These are phyloP conservation scores for Rhodomyrtus psidioides DNA, from an alignment of 441 rosid genomes.

Conservation along the genomic window DNA sequence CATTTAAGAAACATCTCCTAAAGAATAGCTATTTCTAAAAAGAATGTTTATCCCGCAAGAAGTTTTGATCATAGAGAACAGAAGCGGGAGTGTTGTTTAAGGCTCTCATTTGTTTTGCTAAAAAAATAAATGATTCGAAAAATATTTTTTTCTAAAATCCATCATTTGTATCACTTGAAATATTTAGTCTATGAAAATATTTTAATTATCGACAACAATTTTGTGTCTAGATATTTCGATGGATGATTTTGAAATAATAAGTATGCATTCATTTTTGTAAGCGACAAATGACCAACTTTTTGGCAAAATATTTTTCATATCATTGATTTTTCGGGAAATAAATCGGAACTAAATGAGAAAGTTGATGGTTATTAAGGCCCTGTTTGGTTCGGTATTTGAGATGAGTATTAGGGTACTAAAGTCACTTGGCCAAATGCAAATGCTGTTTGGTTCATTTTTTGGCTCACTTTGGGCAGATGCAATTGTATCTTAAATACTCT, in stretches of 20 bases:
- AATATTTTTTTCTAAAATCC: not conserved
- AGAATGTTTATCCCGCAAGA: not conserved
- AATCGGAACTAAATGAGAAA: not conserved
- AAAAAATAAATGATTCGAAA: not conserved
- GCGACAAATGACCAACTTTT: not conserved
- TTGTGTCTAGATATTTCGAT: rapidly evolving
- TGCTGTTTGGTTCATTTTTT: too few species aligned
- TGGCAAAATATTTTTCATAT: not conserved
- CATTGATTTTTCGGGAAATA: too few species aligned
- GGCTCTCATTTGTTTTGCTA: rapidly evolving
- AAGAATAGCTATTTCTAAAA: too few species aligned
- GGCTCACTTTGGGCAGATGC: too few species aligned
- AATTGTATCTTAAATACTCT: too few species aligned
- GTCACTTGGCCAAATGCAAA: too few species aligned
- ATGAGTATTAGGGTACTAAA: too few species aligned
- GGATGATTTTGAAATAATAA: not conserved
- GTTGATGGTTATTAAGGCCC: not conserved
- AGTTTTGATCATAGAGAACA: not conserved
- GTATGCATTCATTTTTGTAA: not conserved
- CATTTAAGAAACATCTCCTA: too few species aligned
- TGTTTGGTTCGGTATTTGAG: too few species aligned
- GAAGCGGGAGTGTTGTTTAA: not conserved
- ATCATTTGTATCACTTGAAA: rapidly evolving
- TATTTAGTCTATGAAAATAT: not conserved
- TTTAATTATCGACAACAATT: not conserved